Base-by-base conservation (phyloP, 768 basidiomycete genomes). In the Lactarius pseudohatsudake region DNA sequence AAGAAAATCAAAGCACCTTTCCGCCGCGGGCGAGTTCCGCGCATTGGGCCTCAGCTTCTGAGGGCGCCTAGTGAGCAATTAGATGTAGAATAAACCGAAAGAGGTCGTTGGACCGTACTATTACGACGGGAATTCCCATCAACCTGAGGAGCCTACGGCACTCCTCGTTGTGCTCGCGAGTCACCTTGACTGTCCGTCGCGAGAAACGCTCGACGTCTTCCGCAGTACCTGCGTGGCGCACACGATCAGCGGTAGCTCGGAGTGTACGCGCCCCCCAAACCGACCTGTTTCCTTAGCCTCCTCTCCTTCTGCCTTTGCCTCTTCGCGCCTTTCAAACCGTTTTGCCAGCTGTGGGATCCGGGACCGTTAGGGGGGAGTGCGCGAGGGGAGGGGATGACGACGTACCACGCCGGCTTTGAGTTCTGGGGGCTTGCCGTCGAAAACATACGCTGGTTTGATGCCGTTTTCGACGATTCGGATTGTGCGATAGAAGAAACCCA, bases 401-500 rank as follows among this genome's bases (percentile, higher is more conserved):
- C 94, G 74, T 73, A 99, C 96, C 73, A 98, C 95, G 60, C 94
- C 94, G 64, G 94, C 89, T 80, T 99, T 99, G 79, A 99, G 78
- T 72, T 98, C 95, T 56, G 97, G 97, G 2, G 97, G 97, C 76
- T 96, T 96, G 26, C 97, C 97, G 77, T 99, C 97, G 71, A 99
- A 99, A 40, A 99, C 94, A 77, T 98, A 98, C 40, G 90, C 90
- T 0, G 96, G 96, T 74, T 99, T 99, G 75, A 99, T 94, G 4
- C 97, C 97, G 70, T 98, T 96, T 78, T 99, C 97, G 20, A 96
- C 96, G 76, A 99, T 98, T 28, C 97, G 85, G 66, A 99, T 92
- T 0, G 97, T 99, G 45, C 96, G 85, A 74, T 98, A 98, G 80
- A 99, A 99, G 77, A 98, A 91, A 0, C 97, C 97, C 95, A 98